Percentiles rank a stretch among this genome's conserved stretches.
phyloP scores from a whole-genome alignment of 164 flowering plant species.

The Kingdonia uniflora region DNA sequence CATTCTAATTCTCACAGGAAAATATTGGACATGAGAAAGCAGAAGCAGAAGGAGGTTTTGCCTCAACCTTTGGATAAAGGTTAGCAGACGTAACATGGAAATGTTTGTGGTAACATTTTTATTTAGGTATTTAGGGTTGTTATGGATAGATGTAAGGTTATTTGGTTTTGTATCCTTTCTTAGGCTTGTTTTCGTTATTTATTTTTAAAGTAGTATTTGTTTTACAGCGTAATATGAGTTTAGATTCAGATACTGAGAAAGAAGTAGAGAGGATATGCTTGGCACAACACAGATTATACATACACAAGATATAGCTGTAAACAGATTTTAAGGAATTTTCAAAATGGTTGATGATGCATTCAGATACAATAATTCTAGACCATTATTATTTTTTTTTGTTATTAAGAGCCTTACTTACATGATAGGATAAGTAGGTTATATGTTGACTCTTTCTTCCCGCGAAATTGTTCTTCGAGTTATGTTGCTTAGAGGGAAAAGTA shows the following conservation, averaged over 20 bases:
- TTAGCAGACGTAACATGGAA: conserved; percentile 7
- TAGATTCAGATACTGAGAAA: neutral
- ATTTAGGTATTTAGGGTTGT: conserved; percentile 7
- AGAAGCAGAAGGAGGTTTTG: conserved; percentile 25
- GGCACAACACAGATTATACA: too few species aligned
- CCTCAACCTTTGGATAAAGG: conserved; percentile 21
- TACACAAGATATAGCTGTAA: too few species aligned
- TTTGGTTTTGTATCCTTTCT: neutral
- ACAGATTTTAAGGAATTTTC: too few species aligned
- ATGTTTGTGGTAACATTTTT: neutral
- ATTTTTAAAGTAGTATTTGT: neutral
- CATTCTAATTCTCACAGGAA: conserved; percentile 87
- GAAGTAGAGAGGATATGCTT: neutral
- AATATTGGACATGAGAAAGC: conserved; percentile 69
- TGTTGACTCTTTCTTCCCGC: too few species aligned
- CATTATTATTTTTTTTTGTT: too few species aligned
- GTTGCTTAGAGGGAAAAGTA: too few species aligned
- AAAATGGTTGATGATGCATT: too few species aligned
- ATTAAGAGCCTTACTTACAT: too few species aligned
- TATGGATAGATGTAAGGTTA: conserved; percentile 12
- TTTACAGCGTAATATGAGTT: too few species aligned
- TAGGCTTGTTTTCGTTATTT: neutral
- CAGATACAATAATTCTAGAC: too few species aligned
- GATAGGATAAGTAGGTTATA: too few species aligned
- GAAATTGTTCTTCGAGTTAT: too few species aligned